These are phyloP conservation scores for Sporobolus alterniflorus DNA, from an alignment of 202 grass and related monocot species.

Conservation along the genomic window DNA sequence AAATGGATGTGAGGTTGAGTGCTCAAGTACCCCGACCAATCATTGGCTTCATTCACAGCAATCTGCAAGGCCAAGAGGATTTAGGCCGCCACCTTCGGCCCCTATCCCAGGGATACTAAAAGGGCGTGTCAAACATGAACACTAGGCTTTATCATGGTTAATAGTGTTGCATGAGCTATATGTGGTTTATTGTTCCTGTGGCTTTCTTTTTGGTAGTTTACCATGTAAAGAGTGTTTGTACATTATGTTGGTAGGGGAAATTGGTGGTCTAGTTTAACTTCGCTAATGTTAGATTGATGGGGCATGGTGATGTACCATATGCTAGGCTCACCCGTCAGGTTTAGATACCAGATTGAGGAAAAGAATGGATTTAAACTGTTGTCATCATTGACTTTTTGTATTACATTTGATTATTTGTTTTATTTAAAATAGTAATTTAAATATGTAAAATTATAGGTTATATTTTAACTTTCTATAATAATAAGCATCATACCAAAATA, in stretches of 20 bases:
- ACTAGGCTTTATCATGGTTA: slow-evolving; percentile 31
- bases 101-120: slow-evolving; percentile 96
- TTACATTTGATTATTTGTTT: too few species aligned
- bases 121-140: slow-evolving; percentile 86
- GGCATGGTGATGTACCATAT: background rate
- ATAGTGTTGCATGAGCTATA: background rate
- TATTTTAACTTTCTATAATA: too few species aligned
- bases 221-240: slow-evolving; percentile 64
- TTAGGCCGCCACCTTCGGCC: slow-evolving; percentile 47
- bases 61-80: slow-evolving; percentile 39
- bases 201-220: slow-evolving; percentile 42
- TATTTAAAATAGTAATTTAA: too few species aligned
- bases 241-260: slow-evolving; percentile 49
- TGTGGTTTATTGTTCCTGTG: slow-evolving; percentile 15
- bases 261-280: slow-evolving; percentile 26
- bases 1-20: slow-evolving; percentile 71
- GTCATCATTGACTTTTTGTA: too few species aligned
- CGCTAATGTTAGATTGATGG: slow-evolving; percentile 19
- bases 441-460: too few species aligned
- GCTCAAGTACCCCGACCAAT: slow-evolving; percentile 53
- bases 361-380: too few species aligned
- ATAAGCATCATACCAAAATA: too few species aligned
- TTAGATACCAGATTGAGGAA: background rate
- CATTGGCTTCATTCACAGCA: slow-evolving; percentile 53
- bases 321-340: background rate